phyloP scores from a whole-genome alignment of 2,329 filamentous ascomycete species.

The Bipolaris oryzae region DNA sequence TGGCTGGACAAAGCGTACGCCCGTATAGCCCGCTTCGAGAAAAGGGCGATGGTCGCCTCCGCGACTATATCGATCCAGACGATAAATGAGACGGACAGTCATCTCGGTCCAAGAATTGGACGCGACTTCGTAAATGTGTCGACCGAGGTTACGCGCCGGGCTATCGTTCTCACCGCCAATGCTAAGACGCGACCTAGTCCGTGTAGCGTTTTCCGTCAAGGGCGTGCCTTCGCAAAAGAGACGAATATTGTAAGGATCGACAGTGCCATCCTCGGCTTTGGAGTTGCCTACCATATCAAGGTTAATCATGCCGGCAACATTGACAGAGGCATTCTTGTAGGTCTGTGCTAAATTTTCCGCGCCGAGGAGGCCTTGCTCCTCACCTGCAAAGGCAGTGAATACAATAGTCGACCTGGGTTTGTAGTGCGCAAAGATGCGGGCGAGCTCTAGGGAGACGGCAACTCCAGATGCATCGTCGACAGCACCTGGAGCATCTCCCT shows the following conservation, averaged over 20 bases:
- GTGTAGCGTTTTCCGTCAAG: constrained; percentile 50
- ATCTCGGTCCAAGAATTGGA: constrained; percentile 57
- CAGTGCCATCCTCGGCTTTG: constrained; percentile 50
- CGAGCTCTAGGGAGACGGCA: constrained; percentile 58
- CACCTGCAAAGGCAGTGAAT: constrained; percentile 61
- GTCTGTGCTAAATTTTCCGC: constrained; percentile 57
- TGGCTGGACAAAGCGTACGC: constrained; percentile 61
- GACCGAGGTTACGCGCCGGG: constrained; percentile 59
- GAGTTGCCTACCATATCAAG: constrained; percentile 61
- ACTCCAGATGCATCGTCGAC: constrained; percentile 55
- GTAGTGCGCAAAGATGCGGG: constrained; percentile 56
- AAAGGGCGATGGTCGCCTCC: constrained; percentile 62
- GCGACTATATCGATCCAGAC: constrained; percentile 60
- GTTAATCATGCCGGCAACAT: constrained; percentile 61
- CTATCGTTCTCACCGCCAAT: constrained; percentile 57
- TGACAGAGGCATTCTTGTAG: constrained; percentile 55
- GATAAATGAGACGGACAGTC: constrained; percentile 60
- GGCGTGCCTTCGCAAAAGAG: constrained; percentile 58
- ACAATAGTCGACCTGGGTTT: constrained; percentile 57
- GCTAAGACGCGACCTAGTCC: constrained; percentile 45
- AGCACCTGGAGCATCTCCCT: constrained; percentile 59
- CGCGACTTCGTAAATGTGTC: constrained; percentile 60
- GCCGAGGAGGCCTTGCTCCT: constrained; percentile 62
- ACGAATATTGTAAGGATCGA: constrained; percentile 57
- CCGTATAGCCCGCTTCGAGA: constrained; percentile 59